phyloP scores from a whole-genome alignment of 2,329 filamentous ascomycete genomes.

The Trichophyton rubrum region DNA sequence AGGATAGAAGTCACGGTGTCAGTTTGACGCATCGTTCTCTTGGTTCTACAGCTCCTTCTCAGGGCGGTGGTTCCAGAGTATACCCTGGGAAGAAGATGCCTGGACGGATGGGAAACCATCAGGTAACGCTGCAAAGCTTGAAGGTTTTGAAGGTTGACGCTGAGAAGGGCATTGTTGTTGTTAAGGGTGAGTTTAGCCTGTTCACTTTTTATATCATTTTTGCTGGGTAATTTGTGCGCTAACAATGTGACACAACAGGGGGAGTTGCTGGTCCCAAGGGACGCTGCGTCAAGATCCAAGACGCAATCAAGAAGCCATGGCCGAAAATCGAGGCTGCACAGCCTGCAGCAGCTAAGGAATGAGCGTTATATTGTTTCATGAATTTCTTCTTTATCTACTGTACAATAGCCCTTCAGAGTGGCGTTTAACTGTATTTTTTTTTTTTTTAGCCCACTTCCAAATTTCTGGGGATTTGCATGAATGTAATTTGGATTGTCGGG shows the following conservation, averaged over 20 bases:
- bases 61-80: slow-evolving; percentile 85
- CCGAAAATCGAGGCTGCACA: slow-evolving; percentile 34
- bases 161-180: slow-evolving; percentile 73
- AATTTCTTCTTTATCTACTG: slow-evolving; percentile 3
- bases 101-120: slow-evolving; percentile 83
- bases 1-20: slow-evolving; percentile 88
- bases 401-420: slow-evolving; percentile 3
- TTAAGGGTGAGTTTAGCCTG: slow-evolving; percentile 51
- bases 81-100: slow-evolving; percentile 97
- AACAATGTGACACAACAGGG: slow-evolving; percentile 28
- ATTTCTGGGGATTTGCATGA: not conserved
- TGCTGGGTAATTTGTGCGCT: not conserved
- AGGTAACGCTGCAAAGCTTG: slow-evolving; percentile 81
- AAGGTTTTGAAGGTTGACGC: slow-evolving; percentile 78
- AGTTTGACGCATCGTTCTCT: slow-evolving; percentile 87
- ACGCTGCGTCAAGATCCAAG: slow-evolving; percentile 70
- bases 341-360: not conserved
- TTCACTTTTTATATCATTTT: not conserved
- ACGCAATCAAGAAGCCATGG: slow-evolving; percentile 80
- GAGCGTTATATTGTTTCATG: slow-evolving; percentile 1
- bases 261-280: slow-evolving; percentile 80
- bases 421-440: not conserved
- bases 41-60: slow-evolving; percentile 77
- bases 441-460: not conserved
- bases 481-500: not conserved